Evolutionary conservation across 352 stramenopile genomes (phyloP), one percentile per base, ranked within the genome.

Genomic region (Pythium sp.): DNA sequence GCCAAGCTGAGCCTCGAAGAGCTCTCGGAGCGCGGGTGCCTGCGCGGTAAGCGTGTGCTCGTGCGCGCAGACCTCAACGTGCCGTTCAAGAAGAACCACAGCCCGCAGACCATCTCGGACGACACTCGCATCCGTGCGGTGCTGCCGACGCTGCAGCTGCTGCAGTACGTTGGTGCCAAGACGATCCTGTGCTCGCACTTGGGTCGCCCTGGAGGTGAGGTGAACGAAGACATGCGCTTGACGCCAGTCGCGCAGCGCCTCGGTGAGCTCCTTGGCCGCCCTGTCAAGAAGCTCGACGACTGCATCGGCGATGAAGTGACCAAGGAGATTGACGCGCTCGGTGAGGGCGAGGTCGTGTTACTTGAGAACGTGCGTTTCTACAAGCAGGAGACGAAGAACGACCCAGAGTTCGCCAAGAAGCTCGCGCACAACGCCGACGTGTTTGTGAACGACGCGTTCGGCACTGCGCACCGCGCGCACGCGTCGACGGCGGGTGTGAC

Each of bases 1-100:
- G 72, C 75, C 46, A 93, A 93, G 77, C 78, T 95, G 36, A 90
- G 74, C 59, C 68, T 95, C 41, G 76, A 95, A 53, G 60, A 91
- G 61, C 76, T 94, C 47, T 70, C 76, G 49, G 72, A 86, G 64
- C 81, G 76, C 41, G 74, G 86, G 62, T 86, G 74, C 69, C 84
- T 98, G 59, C 93, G 96, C 76, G 96, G 94, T 73, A 98, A 98
- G 80, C 98, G 97, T 61, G 97, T 99, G 60, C 84, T 99, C 53
- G 93, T 99, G 51, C 93, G 98, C 69, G 98, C 96, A 47, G 98
- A 99, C 84, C 91, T 99, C 58, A 99, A 99, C 80, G 98, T 99
- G 63, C 98, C 98, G n/a, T 92, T 99, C 71, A 81, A 87, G 74
- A 96, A 96, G 76, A 84, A 90, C 66, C 65, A 76, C 69, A 89